Evolutionary conservation across 495 filamentous ascomycete genomes (phyloP).

Genomic region (Lentithecium fluviatile): DNA sequence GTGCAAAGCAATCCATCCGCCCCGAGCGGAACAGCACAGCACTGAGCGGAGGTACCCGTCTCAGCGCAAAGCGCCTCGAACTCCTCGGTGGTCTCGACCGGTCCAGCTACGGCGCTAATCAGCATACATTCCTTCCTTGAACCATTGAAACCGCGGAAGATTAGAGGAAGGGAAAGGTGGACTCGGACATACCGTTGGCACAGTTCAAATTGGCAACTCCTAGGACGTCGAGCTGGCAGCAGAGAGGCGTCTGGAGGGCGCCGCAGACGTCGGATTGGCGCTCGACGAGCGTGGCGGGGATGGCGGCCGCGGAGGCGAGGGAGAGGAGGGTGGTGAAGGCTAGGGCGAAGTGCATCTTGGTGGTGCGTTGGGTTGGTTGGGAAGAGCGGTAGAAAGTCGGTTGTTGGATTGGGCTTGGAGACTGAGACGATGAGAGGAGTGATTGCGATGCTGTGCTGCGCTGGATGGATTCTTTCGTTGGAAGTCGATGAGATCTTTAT

Average conservation of each 20-base stretch:
- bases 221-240: conserved; percentile 13
- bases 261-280: background rate
- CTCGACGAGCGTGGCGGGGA: background rate
- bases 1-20: conserved; percentile 14
- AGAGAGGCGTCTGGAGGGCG: background rate
- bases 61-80: conserved; percentile 7
- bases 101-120: background rate
- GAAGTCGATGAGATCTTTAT: too few relatives aligned
- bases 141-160: background rate
- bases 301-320: conserved; percentile 12
- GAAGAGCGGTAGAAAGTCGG: background rate
- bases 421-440: background rate
- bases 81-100: conserved; percentile 1
- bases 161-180: too few relatives aligned
- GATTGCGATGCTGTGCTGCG: too few relatives aligned
- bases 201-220: conserved; percentile 17
- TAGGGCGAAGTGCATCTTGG: conserved; percentile 4
- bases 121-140: background rate
- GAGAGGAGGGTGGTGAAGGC: conserved; percentile 10
- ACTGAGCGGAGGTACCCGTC: conserved; percentile 4
- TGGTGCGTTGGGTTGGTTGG: background rate
- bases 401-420: background rate
- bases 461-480: too few relatives aligned
- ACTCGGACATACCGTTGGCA: conserved; percentile 9
- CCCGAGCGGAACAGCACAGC: conserved; percentile 12